These are phyloP conservation scores for Phalaenopsis aphrodite DNA, from an alignment of 106 monocot genomes.

Conservation along the genomic window DNA sequence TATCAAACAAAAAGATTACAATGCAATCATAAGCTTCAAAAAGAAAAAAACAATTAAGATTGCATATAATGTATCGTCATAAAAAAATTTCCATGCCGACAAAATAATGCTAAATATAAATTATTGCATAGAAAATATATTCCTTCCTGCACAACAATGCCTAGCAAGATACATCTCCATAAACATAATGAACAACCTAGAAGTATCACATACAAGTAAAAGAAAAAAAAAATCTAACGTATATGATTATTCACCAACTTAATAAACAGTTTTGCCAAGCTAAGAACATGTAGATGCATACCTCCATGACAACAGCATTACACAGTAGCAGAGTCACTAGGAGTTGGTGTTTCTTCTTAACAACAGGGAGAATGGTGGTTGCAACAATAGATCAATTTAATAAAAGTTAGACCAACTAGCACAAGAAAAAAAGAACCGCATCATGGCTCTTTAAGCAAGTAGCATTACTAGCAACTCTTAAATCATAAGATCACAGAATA, in stretches of 20 bases:
- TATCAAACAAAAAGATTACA: background rate
- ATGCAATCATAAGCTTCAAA: background rate
- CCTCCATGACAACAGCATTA: constrained; percentile 96
- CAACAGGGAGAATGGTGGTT: constrained; percentile 85
- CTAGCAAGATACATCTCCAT: background rate
- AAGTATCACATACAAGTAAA: background rate
- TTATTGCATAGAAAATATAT: background rate
- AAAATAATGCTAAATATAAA: background rate
- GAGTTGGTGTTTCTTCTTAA: constrained; percentile 93
- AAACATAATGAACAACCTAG: background rate
- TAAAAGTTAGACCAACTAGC: background rate
- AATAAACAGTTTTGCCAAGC: background rate
- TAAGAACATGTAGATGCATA: constrained; percentile 10
- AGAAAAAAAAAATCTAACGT: background rate
- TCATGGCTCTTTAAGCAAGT: constrained; percentile 29
- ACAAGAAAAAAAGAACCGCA: background rate
- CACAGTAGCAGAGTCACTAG: constrained; percentile 92
- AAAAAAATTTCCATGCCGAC: background rate
- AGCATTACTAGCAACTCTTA: background rate
- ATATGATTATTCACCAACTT: no score
- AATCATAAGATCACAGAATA: background rate
- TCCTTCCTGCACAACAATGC: no score
- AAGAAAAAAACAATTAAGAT: no score
- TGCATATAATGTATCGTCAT: background rate
- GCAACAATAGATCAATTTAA: constrained; percentile 15